phyloP scores from a whole-genome alignment of 1,284 basidiomycete genomes.

The Veloboletus limbatus region DNA sequence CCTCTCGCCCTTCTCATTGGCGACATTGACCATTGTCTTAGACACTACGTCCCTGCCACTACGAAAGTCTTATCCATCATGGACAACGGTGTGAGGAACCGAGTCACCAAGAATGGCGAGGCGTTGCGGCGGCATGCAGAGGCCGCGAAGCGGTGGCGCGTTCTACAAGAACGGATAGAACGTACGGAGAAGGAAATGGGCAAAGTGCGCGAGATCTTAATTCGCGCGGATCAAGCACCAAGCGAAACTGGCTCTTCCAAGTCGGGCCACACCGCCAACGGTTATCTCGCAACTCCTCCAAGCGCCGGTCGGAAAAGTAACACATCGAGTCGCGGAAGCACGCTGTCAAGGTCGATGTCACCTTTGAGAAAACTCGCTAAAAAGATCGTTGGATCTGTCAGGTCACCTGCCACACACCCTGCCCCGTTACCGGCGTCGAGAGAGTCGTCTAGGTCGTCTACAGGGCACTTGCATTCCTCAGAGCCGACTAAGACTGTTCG shows the following conservation, averaged over 20 bases:
- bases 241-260: conserved; percentile 69
- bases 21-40: conserved; percentile 29
- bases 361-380: conserved; percentile 73
- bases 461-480: too few relatives aligned
- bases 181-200: conserved; percentile 84
- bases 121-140: conserved; percentile 84
- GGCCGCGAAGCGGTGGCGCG: conserved; percentile 80
- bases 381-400: conserved; percentile 52
- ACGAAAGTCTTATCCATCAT: conserved; percentile 91
- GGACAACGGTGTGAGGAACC: conserved; percentile 86
- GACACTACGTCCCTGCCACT: conserved; percentile 90
- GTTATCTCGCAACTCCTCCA: conserved; percentile 63
- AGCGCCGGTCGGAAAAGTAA: conserved; percentile 45
- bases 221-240: conserved; percentile 49
- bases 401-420: conserved; percentile 49
- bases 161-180: conserved; percentile 69
- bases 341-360: conserved; percentile 70
- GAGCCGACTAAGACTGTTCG: conserved; percentile 50
- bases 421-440: conserved; percentile 33
- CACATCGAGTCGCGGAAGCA: conserved; percentile 48
- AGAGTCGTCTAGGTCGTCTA: conserved; percentile 30
- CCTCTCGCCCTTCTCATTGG: conserved; percentile 2
- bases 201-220: conserved; percentile 58
- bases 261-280: conserved; percentile 54
- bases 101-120: conserved; percentile 93